Evolutionary conservation across 345 rosid species (phyloP).

Genomic region (Linum usitatissimum): DNA sequence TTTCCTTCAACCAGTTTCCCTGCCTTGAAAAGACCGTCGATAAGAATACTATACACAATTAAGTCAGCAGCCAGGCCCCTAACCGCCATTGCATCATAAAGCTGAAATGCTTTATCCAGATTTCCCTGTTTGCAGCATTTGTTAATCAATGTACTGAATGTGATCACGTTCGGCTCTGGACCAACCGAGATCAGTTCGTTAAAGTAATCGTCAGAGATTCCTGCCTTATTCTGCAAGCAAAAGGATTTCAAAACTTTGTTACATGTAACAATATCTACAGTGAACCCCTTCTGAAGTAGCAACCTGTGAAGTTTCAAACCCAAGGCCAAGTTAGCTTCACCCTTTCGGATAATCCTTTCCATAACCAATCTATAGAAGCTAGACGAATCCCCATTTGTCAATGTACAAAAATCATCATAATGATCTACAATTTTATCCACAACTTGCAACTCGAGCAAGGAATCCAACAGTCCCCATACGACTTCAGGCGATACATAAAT

Average conservation of each 20-base stretch:
- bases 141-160: conserved; percentile 36
- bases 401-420: conserved; percentile 23
- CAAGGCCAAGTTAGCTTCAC: conserved; percentile 25
- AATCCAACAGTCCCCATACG: conserved; percentile 22
- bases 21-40: conserved; percentile 38
- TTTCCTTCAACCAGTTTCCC: conserved; percentile 36
- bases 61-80: conserved; percentile 31
- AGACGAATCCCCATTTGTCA: conserved; percentile 3
- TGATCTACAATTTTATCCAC: conserved; percentile 21
- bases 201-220: conserved; percentile 24
- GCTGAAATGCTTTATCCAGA: conserved; percentile 30
- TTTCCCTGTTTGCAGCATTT: conserved; percentile 33
- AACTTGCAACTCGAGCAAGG: conserved; percentile 20
- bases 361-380: conserved; percentile 28
- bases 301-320: conserved; percentile 28
- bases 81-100: conserved; percentile 23
- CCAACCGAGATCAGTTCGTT: conserved; percentile 26
- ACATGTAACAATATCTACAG: conserved; percentile 29
- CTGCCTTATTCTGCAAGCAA: conserved; percentile 17
- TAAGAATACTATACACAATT: conserved; percentile 30
- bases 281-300: conserved; percentile 21
- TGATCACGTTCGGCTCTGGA: conserved; percentile 36
- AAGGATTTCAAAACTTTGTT: conserved; percentile 35
- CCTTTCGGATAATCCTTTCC: conserved; percentile 28
- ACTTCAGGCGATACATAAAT: conserved; percentile 11